Evolutionary conservation across 129 eudicot species (phyloP), one percentile per base, ranked within the genome.

Genomic region (Flaveria ramosissima): DNA sequence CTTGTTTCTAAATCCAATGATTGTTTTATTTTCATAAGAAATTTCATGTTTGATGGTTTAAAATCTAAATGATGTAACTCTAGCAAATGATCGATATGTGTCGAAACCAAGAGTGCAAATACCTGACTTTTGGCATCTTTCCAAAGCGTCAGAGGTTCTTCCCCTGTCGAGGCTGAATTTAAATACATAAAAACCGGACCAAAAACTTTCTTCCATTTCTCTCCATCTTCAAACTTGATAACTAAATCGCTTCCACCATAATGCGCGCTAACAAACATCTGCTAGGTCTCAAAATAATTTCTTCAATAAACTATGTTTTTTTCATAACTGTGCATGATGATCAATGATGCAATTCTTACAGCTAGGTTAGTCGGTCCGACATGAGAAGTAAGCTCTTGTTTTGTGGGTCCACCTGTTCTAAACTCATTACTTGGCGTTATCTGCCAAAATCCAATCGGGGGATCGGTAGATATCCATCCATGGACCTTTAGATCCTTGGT

Each of bases 171-270:
- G 39, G 50, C 79, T 4, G 89, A 77, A 74, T 89, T 90, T 6
- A 93, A 71, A 78, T 87, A 87, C 71, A 89, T 82, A 77, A 87
- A 93, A 80, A 90, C 91, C 0, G 98, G 98, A 17, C 98, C 98
- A 45, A 90, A 93, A 41, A 90, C 92, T 83, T 87, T 93, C 86
- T 88, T 93, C 98, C 97, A 93, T 42, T 74, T 78, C 71, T 93
- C 98, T 10, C 97, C 93, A 47, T 82, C 75, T 1, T 74, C 85
- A 76, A 93, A 90, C 73, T 87, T 88, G 6, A 82, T 82, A 60
- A 84, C 93, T 71, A 93, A 61, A 78, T 90, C 96, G 4, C 76
- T 81, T 62, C 97, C 98, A 1, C 82, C 89, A 68, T 93, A 93
- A 63, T 93, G 98, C 27, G 91, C 88, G 61, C 98, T 93, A 14